phyloP scores from a whole-genome alignment of 306 rosid genomes.

The Acacia crassicarpa region DNA sequence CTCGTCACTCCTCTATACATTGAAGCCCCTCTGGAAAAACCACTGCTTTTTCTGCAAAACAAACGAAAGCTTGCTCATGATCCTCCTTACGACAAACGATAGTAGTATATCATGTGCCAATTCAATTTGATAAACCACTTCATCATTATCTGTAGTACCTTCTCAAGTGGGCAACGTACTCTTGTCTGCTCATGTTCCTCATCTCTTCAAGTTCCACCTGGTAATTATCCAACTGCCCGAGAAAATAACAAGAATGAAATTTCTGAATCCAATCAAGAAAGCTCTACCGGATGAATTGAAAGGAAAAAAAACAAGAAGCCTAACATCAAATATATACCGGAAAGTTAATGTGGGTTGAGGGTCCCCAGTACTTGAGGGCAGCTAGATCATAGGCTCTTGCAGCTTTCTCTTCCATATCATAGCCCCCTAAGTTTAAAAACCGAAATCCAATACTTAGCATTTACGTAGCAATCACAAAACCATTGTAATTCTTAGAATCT shows the following conservation, averaged over 20 bases:
- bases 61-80: background rate
- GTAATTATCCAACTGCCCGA: conserved; percentile 75
- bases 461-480: background rate
- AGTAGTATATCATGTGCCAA: background rate
- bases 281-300: background rate
- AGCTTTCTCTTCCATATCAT: conserved; percentile 99
- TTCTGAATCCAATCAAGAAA: background rate
- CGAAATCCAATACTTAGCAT: background rate
- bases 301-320: background rate
- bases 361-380: conserved; percentile 96
- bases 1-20: conserved; percentile 98
- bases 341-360: conserved; percentile 87
- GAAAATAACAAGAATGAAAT: background rate
- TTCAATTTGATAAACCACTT: background rate
- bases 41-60: conserved; percentile 89
- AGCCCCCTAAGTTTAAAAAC: conserved; percentile 67
- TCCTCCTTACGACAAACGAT: background rate
- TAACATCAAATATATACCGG: conserved; percentile 48
- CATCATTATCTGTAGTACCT: conserved; percentile 45
- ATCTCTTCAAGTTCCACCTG: conserved; percentile 72
- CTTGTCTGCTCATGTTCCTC: conserved; percentile 96
- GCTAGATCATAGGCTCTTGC: conserved; percentile 99
- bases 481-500: background rate
- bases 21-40: conserved; percentile 97
- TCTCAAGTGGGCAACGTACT: conserved; percentile 93